Evolutionary conservation across 805 yeast genomes (phyloP), one percentile per base, ranked within the genome.

Genomic region (Candida vartiovaarae): DNA sequence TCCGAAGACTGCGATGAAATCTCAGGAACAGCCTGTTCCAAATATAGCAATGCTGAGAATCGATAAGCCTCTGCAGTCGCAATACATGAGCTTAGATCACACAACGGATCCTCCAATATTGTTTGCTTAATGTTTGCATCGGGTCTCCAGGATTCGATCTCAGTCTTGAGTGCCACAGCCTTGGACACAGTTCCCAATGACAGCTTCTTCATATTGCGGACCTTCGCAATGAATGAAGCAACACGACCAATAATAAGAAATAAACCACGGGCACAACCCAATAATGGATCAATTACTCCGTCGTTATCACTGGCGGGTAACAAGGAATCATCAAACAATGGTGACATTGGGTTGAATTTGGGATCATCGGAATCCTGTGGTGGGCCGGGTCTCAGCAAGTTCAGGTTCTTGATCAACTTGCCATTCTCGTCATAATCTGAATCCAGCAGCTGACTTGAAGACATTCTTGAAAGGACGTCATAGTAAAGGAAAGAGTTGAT

Each of bases 21-120:
- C 49, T 81, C 84, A 0, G 88, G 87, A 4, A 82, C 84, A 1
- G 85, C 82, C 54, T 82, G 86, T 56, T 80, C 84, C 29, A 82
- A 60, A 53, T 77, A 80, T 23, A 81, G 54, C 33, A 82, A 57
- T 0, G 84, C 68, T 1, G 85, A 72, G 56, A 68, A 78, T 34
- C 84, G 56, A 58, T 81, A 82, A 0, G 86, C 82, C 54, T 81
- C 87, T 3, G 87, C 86, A 1, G 86, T 81, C 2, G 85, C 75
- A 26, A 82, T 66, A 45, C 83, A 76, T 8, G 82, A 73, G 4
- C 80, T 63, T 29, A 77, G 55, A 50, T 80, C 87, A 67, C 80
- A 74, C 2, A 67, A 59, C 5, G 75, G 69, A 47, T 74, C 76
- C 39, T 71, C 42, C 57, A 67, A 62, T 8, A 68, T 54, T 2